Conservation (phyloP, 306 rosid species). For the Chamaecrista fasciculata region DNA sequence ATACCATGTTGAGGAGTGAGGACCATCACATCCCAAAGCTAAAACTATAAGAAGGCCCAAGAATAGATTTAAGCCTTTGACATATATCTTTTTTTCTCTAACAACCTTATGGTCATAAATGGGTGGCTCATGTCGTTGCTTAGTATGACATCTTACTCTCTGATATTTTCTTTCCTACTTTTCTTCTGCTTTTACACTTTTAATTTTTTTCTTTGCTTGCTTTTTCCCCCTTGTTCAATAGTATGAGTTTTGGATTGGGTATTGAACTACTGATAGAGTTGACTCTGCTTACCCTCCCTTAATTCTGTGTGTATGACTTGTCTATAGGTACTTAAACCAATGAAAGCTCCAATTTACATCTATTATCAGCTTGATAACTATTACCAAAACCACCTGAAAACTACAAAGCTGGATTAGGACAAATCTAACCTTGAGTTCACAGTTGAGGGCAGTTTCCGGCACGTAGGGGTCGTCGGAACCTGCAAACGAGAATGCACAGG, state of each 20-base stretch:
- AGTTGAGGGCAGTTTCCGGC: too few relatives aligned
- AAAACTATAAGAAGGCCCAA: background rate
- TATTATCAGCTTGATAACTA: slow-evolving; percentile 94
- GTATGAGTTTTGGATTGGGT: slow-evolving; percentile 16
- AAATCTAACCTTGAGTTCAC: too few relatives aligned
- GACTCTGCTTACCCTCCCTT: slow-evolving; percentile 24
- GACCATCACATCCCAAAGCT: background rate
- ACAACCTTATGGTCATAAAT: background rate
- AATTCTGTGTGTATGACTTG: slow-evolving; percentile 20
- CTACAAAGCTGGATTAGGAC: too few relatives aligned
- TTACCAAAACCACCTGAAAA: slow-evolving; percentile 94
- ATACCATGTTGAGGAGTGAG: background rate
- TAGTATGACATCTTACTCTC: slow-evolving; percentile 10
- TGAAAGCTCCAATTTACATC: slow-evolving; percentile 87
- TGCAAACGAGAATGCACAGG: too few relatives aligned
- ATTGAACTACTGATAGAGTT: slow-evolving; percentile 1
- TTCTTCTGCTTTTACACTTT: slow-evolving; percentile 3
- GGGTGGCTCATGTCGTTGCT: slow-evolving; percentile 10
- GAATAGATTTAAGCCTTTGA: background rate
- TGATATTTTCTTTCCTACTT: background rate
- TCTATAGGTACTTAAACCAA: slow-evolving; percentile 65
- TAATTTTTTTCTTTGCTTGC: background rate
- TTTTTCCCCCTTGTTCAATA: slow-evolving; percentile 17
- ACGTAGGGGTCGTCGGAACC: too few relatives aligned
- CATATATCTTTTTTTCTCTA: background rate